Evolutionary conservation across 257 asterid species (phyloP), one percentile per base, ranked within the genome.

Genomic region (Plectranthus barbatus): DNA sequence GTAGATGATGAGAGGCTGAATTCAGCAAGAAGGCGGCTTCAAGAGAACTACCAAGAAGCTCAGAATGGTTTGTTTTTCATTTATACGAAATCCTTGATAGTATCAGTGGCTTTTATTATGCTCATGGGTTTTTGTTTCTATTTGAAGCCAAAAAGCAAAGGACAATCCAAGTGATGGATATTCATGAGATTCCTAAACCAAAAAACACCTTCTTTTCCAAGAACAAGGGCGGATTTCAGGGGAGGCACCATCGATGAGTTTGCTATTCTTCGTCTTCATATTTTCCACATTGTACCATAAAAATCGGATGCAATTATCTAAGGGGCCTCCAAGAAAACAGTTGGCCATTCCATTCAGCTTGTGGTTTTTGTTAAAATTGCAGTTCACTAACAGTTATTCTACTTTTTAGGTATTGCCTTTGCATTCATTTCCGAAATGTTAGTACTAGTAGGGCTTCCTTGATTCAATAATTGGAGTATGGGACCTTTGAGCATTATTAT

Each of bases 21-120:
- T 75, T 82, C 96, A 21, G 95, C 99, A 2, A 79, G 97, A 48
- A 82, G 73, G 77, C 77, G 99, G 79, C 97, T 93, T 76, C 99
- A 87, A n/a, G 97, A 90, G 83, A 93, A 87, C 75, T 93, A 93
- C 77, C 96, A 93, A 87, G 99, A 93, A 76, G 95, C 95, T 67
- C 68, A 93, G 64, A 93, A 93, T 79, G 99, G 97, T 92, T 34
- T 62, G 93, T 14, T 58, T 60, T 64, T 42, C n/a, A n/a, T n/a
- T n/a, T n/a, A n/a, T n/a, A n/a, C n/a, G 61, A 36, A 46, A 69
- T 72, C 72, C 60, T 20, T 56, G 67, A 42, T 56, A 12, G 14
- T 47, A 24, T 29, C 20, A 49, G 31, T 18, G 33, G 31, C n/a
- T n/a, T n/a, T n/a, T n/a, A n/a, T n/a, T n/a, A n/a, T 18, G 19